Evolutionary conservation across 2,329 filamentous ascomycete genomes (phyloP).

Genomic region (Colletotrichum liriopes): DNA sequence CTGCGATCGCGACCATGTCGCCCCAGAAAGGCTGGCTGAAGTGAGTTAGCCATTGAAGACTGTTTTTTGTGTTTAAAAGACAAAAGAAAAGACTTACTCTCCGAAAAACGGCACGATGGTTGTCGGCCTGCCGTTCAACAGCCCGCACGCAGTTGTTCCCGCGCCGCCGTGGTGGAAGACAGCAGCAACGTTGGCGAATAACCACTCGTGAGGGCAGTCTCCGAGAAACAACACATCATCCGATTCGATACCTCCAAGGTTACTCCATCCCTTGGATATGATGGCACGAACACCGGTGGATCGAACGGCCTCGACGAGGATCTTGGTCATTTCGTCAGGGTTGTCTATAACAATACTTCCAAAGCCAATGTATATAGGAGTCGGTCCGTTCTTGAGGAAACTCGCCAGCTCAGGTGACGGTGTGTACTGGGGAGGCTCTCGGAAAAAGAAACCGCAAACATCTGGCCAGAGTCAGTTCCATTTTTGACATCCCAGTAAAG

Average conservation of each 20-base stretch:
- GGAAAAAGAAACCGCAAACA: constrained; percentile 47
- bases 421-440: constrained; percentile 49
- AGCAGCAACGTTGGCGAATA: constrained; percentile 67
- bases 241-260: constrained; percentile 35
- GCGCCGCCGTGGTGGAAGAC: constrained; percentile 73
- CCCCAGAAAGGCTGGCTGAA: constrained; percentile 61
- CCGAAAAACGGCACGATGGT: constrained; percentile 68
- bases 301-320: constrained; percentile 32
- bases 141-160: constrained; percentile 69
- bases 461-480: constrained; percentile 33
- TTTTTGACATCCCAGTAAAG: no score
- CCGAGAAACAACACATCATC: constrained; percentile 63
- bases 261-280: constrained; percentile 42
- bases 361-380: constrained; percentile 42
- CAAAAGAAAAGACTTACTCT: constrained; percentile 45
- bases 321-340: constrained; percentile 36
- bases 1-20: constrained; percentile 57
- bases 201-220: constrained; percentile 70
- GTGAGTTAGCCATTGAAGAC: background rate
- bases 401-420: constrained; percentile 68
- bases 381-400: constrained; percentile 71
- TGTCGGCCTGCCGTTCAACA: constrained; percentile 65
- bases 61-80: background rate
- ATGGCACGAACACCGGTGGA: constrained; percentile 38
- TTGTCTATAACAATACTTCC: constrained; percentile 43